These are phyloP conservation scores for Pochonia chlamydosporia DNA, from an alignment of 2,329 filamentous ascomycete species.

Conservation along the genomic window DNA sequence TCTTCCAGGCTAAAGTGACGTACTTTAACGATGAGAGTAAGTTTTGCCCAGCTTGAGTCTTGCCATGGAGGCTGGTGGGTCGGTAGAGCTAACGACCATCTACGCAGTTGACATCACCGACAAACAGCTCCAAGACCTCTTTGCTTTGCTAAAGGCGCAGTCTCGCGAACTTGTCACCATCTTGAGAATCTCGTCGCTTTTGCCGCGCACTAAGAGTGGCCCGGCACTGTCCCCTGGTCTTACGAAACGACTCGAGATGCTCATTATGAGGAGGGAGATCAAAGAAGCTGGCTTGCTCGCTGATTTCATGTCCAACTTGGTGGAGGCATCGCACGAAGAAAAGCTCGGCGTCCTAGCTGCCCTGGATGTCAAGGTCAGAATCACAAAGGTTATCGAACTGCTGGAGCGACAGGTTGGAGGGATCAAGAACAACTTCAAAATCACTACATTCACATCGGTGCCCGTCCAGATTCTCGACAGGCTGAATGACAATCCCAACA, in stretches of 20 bases:
- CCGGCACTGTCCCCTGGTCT: constrained; percentile 74
- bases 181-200: constrained; percentile 76
- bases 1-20: constrained; percentile 76
- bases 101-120: constrained; percentile 36
- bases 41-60: constrained; percentile 15
- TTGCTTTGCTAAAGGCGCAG: constrained; percentile 74
- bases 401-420: constrained; percentile 74
- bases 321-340: constrained; percentile 83
- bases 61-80: no score
- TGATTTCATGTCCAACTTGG: constrained; percentile 94
- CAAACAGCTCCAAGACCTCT: constrained; percentile 61
- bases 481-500: constrained; percentile 33
- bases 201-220: constrained; percentile 61
- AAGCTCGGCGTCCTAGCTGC: constrained; percentile 84
- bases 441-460: constrained; percentile 69
- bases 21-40: constrained; percentile 65
- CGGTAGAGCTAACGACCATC: neutral
- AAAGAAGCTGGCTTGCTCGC: constrained; percentile 79
- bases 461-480: constrained; percentile 56
- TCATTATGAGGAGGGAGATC: constrained; percentile 76
- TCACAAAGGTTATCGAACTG: constrained; percentile 78
- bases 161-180: constrained; percentile 83
- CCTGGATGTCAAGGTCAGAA: constrained; percentile 68
- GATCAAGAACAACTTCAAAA: constrained; percentile 82
- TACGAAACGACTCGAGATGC: constrained; percentile 77